Conservation (phyloP, 1,139 yeast genomes). For the Meyerozyma guilliermondii region DNA sequence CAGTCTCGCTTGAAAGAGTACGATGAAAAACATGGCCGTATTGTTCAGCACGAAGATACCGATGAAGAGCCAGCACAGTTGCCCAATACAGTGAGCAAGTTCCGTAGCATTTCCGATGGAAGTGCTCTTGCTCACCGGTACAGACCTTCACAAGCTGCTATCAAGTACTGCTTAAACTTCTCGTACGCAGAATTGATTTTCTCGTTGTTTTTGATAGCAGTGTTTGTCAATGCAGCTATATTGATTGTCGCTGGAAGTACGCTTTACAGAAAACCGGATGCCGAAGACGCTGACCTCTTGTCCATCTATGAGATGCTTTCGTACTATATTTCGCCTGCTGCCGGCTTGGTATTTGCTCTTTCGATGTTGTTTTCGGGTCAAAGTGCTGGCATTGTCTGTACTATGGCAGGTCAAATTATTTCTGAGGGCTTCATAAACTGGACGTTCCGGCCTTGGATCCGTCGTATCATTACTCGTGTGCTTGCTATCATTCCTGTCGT, state of each 20-base stretch:
- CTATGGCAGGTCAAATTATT: slow-evolving; percentile 77
- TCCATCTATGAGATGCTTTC: slow-evolving; percentile 67
- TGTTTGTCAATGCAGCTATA: slow-evolving; percentile 71
- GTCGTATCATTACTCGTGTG: slow-evolving; percentile 66
- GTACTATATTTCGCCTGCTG: slow-evolving; percentile 57
- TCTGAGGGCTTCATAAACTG: slow-evolving; percentile 77
- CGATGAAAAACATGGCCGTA: slow-evolving; percentile 45
- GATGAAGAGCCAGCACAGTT: slow-evolving; percentile 9
- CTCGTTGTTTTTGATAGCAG: slow-evolving; percentile 64
- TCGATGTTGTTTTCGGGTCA: slow-evolving; percentile 76
- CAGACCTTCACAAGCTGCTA: slow-evolving; percentile 63
- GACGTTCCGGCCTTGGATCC: slow-evolving; percentile 63
- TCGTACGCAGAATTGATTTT: slow-evolving; percentile 63
- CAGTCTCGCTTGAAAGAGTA: slow-evolving; percentile 68
- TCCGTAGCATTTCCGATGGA: slow-evolving; percentile 35
- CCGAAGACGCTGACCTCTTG: slow-evolving; percentile 65
- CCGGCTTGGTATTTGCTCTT: slow-evolving; percentile 68
- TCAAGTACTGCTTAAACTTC: slow-evolving; percentile 57
- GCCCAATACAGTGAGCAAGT: slow-evolving; percentile 23
- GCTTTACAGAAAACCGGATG: slow-evolving; percentile 55
- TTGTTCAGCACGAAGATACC: slow-evolving; percentile 3
- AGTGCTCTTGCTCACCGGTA: slow-evolving; percentile 32
- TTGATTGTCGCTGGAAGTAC: slow-evolving; percentile 73
- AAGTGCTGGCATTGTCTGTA: slow-evolving; percentile 78
- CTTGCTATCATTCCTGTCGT: slow-evolving; percentile 72